A percentile compares a stretch with the other conserved stretches of the same genome.
These are phyloP conservation scores for Curvularia hawaiiensis DNA, from an alignment of 2,329 filamentous ascomycete species.

Conservation along the genomic window DNA sequence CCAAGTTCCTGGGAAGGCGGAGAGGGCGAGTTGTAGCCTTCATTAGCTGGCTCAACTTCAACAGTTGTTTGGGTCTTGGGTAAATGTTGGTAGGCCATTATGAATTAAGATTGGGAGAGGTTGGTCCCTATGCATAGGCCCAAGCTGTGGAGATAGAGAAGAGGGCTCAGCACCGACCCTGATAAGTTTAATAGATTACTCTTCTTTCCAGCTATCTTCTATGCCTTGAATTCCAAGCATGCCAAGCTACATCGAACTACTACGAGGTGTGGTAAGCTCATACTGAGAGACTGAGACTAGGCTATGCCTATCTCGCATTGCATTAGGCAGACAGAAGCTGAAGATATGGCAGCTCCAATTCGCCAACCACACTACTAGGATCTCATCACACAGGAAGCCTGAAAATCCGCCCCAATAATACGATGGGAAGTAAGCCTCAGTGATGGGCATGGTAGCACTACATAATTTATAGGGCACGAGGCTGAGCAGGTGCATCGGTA, in stretches of 20 bases:
- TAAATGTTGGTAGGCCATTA: slow-evolving; percentile 15
- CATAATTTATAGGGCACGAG: neutral
- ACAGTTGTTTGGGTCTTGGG: slow-evolving; percentile 9
- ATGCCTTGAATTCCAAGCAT: neutral
- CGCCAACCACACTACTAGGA: neutral
- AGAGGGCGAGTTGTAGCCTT: slow-evolving; percentile 7
- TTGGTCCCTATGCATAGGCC: neutral
- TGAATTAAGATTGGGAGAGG: neutral
- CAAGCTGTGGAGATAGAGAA: neutral
- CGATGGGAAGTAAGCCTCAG: neutral
- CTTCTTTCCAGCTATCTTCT: neutral
- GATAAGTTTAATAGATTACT: slow-evolving; percentile 3
- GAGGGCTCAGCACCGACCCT: slow-evolving; percentile 1
- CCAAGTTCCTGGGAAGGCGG: slow-evolving; percentile 2
- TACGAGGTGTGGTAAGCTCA: slow-evolving; percentile 6
- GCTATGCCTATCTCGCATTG: neutral
- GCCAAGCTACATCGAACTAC: slow-evolving; percentile 7
- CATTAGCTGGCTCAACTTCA: slow-evolving; percentile 7
- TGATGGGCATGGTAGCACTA: slow-evolving; percentile 1
- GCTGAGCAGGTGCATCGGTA: neutral
- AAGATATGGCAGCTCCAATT: neutral
- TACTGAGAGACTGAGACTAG: neutral
- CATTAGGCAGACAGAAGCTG: slow-evolving; percentile 1
- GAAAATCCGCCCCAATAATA: neutral
- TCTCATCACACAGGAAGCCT: neutral